These are phyloP conservation scores for Echinosphaeria canescens DNA, from an alignment of 2,329 filamentous ascomycete species.

Conservation along the genomic window DNA sequence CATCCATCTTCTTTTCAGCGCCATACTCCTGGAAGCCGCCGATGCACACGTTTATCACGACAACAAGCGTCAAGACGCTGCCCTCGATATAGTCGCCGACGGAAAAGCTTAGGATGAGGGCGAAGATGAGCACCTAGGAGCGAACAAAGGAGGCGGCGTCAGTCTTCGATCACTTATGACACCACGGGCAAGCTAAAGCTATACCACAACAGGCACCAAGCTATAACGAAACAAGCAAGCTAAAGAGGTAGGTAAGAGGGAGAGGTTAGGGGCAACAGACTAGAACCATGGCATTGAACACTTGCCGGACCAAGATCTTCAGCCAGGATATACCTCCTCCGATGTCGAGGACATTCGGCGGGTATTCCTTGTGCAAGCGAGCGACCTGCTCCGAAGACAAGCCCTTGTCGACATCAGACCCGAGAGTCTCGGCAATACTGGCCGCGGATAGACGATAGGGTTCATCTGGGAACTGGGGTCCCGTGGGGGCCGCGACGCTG, in stretches of 20 bases:
- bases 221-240: too few relatives aligned
- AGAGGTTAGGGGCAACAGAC: slow-evolving; percentile 19
- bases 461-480: slow-evolving; percentile 25
- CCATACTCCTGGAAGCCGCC: slow-evolving; percentile 44
- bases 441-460: slow-evolving; percentile 38
- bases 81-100: slow-evolving; percentile 24
- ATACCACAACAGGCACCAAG: too few relatives aligned
- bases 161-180: too few relatives aligned
- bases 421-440: slow-evolving; percentile 38
- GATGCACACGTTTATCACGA: slow-evolving; percentile 43
- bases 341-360: slow-evolving; percentile 49
- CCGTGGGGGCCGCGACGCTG: slow-evolving; percentile 12
- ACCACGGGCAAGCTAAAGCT: too few relatives aligned
- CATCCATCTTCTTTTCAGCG: slow-evolving; percentile 46
- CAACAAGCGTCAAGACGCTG: slow-evolving; percentile 12
- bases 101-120: slow-evolving; percentile 50
- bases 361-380: slow-evolving; percentile 34
- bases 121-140: slow-evolving; percentile 59
- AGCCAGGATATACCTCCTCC: slow-evolving; percentile 44
- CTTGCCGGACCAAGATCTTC: slow-evolving; percentile 51
- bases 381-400: slow-evolving; percentile 37
- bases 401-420: slow-evolving; percentile 44
- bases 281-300: slow-evolving; percentile 61
- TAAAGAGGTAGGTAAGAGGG: background rate
- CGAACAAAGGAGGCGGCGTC: too few relatives aligned